These are phyloP conservation scores for Bipolaris cookei DNA, from an alignment of 2,329 filamentous ascomycete genomes.

Conservation along the genomic window DNA sequence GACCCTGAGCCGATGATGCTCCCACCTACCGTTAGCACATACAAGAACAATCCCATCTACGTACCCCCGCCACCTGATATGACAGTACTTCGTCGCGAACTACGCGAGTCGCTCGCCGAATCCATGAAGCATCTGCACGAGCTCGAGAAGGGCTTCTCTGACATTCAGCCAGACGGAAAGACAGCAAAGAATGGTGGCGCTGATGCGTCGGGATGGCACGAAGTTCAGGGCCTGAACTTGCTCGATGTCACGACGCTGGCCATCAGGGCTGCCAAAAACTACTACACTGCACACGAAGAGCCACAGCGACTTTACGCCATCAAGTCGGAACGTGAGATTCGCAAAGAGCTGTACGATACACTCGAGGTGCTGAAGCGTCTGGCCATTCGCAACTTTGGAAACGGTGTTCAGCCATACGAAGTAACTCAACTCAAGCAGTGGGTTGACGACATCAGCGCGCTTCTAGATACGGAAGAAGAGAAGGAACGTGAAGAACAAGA, in stretches of 20 bases:
- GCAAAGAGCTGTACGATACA: constrained; percentile 81
- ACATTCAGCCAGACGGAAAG: constrained; percentile 11
- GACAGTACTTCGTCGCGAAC: constrained; percentile 73
- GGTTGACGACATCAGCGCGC: constrained; percentile 77
- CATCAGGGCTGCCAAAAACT: constrained; percentile 94
- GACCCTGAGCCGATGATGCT: constrained; percentile 79
- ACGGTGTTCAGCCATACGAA: constrained; percentile 81
- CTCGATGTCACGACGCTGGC: constrained; percentile 91
- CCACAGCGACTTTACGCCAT: constrained; percentile 85
- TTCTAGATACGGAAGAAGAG: constrained; percentile 77
- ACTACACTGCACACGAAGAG: constrained; percentile 91
- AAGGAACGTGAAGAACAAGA: constrained; percentile 75
- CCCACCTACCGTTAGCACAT: constrained; percentile 96
- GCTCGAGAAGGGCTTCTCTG: constrained; percentile 51
- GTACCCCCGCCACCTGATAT: constrained; percentile 85
- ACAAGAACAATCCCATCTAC: constrained; percentile 81
- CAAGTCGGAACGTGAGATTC: constrained; percentile 83
- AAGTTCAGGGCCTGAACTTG: constrained; percentile 89
- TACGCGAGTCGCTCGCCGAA: constrained; percentile 71
- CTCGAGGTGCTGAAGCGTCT: constrained; percentile 92
- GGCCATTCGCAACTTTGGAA: constrained; percentile 83
- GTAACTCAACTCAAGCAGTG: constrained; percentile 75
- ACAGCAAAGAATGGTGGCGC: constrained; percentile 17
- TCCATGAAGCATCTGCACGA: constrained; percentile 72
- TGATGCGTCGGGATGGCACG: constrained; percentile 72